These are phyloP conservation scores for Phytophthora kernoviae DNA, from an alignment of 352 stramenopile species.

Conservation along the genomic window DNA sequence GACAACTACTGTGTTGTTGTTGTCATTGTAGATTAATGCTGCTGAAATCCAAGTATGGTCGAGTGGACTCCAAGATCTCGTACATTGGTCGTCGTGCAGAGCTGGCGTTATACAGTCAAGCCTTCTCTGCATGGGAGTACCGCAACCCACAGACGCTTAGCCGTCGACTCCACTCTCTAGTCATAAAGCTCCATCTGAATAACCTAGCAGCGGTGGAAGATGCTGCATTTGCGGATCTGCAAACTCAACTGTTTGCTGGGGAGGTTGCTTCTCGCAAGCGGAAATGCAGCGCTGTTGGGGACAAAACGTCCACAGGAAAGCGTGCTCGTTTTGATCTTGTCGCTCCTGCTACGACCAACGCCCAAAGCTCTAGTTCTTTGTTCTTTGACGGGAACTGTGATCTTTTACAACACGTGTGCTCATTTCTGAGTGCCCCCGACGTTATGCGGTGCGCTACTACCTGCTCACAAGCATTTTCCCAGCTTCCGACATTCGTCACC, in stretches of 20 bases:
- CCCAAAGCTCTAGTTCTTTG: slow-evolving; percentile 21
- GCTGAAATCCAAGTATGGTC: slow-evolving; percentile 69
- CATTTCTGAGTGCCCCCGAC: slow-evolving; percentile 42
- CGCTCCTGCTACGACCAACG: neutral
- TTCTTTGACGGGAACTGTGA: slow-evolving; percentile 58
- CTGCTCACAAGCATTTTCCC: slow-evolving; percentile 28
- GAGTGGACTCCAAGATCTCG: slow-evolving; percentile 62
- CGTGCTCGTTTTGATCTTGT: slow-evolving; percentile 10
- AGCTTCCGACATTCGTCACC: slow-evolving; percentile 46
- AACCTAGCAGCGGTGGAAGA: slow-evolving; percentile 48
- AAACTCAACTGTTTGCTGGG: slow-evolving; percentile 5
- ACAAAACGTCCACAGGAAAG: slow-evolving; percentile 15
- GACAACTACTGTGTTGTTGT: neutral
- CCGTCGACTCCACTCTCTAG: slow-evolving; percentile 55
- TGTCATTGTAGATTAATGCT: slow-evolving; percentile 41
- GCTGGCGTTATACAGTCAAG: slow-evolving; percentile 58
- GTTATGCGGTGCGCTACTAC: slow-evolving; percentile 43
- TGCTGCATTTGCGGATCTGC: slow-evolving; percentile 31
- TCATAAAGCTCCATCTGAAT: slow-evolving; percentile 68
- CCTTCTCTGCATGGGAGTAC: slow-evolving; percentile 57
- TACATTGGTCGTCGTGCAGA: slow-evolving; percentile 64
- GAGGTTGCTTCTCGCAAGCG: slow-evolving; percentile 22
- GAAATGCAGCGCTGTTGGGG: slow-evolving; percentile 13
- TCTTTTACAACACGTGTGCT: slow-evolving; percentile 45
- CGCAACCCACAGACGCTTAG: slow-evolving; percentile 62